Conservation (phyloP, 768 basidiomycete species). For the Cystoderma amianthinum region DNA sequence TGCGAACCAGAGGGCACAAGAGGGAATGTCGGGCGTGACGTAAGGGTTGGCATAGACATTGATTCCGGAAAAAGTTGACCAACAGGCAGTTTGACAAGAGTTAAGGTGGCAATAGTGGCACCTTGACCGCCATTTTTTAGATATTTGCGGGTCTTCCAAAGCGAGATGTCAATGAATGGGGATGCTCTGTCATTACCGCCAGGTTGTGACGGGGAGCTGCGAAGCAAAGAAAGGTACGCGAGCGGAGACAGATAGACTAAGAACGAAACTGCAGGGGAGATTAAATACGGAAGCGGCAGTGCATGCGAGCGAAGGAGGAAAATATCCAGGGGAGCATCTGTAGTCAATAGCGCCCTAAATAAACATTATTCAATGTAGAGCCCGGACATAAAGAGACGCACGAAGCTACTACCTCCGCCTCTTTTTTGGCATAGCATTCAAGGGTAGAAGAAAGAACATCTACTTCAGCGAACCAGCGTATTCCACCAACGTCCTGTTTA, state of each 20-base stretch:
- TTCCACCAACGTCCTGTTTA: constrained; percentile 52
- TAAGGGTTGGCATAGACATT: constrained; percentile 37
- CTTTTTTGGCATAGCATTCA: constrained; percentile 42
- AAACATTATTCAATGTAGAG: constrained; percentile 5
- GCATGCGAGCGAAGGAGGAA: constrained; percentile 59
- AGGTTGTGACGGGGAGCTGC: constrained; percentile 15
- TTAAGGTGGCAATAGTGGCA: constrained; percentile 48
- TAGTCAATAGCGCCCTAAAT: constrained; percentile 28
- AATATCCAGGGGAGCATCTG: constrained; percentile 59
- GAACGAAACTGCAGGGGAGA: constrained; percentile 64
- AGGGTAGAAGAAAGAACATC: constrained; percentile 45
- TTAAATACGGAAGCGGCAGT: constrained; percentile 68
- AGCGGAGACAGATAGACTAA: constrained; percentile 63
- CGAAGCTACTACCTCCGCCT: constrained; percentile 49
- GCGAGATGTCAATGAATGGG: constrained; percentile 45
- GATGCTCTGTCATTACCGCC: constrained; percentile 13
- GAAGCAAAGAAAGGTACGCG: constrained; percentile 59
- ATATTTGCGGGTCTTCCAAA: constrained; percentile 36
- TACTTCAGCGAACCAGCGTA: constrained; percentile 70
- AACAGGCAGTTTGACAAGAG: constrained; percentile 25
- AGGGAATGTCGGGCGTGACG: constrained; percentile 46
- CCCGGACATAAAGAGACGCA: constrained; percentile 22
- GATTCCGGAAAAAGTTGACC: constrained; percentile 33
- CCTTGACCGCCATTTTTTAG: constrained; percentile 38
- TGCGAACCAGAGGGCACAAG: constrained; percentile 37